Conservation (phyloP, 768 basidiomycete genomes). For the Lactarius evosmus region DNA sequence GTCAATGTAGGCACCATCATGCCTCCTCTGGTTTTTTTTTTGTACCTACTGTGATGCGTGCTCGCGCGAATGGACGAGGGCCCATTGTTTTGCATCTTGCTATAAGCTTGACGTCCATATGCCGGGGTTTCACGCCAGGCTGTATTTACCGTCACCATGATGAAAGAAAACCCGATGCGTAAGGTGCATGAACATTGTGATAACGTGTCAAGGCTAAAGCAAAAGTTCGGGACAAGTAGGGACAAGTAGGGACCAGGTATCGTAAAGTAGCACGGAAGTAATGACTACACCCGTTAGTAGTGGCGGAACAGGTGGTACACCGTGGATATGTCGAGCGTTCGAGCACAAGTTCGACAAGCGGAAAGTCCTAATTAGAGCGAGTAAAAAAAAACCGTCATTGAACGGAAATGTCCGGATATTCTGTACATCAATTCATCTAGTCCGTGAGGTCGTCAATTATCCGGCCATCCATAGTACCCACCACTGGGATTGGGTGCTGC, state of each 20-base stretch:
- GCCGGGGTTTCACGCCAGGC: neutral
- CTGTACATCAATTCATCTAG: slow-evolving; percentile 16
- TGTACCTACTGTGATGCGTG: too few relatives aligned
- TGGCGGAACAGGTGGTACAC: neutral
- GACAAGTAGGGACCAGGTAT: slow-evolving; percentile 14
- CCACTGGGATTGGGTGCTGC: slow-evolving; percentile 42
- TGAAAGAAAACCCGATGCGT: slow-evolving; percentile 4
- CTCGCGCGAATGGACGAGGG: too few relatives aligned
- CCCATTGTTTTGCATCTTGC: too few relatives aligned
- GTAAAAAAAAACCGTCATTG: slow-evolving; percentile 18
- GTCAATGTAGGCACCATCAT: too few relatives aligned
- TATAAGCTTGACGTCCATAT: too few relatives aligned
- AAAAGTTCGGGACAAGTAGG: neutral
- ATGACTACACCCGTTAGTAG: slow-evolving; percentile 2
- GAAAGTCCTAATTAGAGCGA: slow-evolving; percentile 12
- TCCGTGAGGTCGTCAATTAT: slow-evolving; percentile 15
- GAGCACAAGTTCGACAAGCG: neutral
- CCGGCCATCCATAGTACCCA: neutral
- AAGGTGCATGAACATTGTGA: slow-evolving; percentile 7
- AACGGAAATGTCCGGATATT: slow-evolving; percentile 20
- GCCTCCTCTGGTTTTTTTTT: too few relatives aligned
- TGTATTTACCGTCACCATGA: neutral
- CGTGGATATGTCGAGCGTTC: slow-evolving; percentile 1
- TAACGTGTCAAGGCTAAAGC: slow-evolving; percentile 7
- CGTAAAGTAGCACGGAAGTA: slow-evolving; percentile 5